Conservation (phyloP, 1,139 yeast species). For the Suhomyces kunorum region DNA sequence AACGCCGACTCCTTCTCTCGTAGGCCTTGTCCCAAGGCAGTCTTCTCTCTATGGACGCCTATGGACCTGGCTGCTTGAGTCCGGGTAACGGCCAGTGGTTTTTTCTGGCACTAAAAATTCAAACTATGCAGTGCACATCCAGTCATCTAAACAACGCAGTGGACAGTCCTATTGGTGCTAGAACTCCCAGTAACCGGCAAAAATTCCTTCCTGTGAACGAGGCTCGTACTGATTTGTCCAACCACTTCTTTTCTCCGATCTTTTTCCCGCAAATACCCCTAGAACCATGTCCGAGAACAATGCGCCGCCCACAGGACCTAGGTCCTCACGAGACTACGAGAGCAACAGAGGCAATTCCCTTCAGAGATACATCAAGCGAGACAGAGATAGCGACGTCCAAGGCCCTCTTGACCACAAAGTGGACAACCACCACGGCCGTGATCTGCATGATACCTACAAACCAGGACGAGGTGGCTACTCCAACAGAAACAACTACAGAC, state of each 20-base stretch:
- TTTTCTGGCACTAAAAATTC: conserved; percentile 1
- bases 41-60: not conserved
- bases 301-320: conserved; percentile 44
- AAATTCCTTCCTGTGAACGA: not conserved
- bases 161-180: not conserved
- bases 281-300: conserved; percentile 47
- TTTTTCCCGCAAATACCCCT: not conserved
- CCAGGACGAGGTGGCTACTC: conserved; percentile 13
- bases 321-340: conserved; percentile 27
- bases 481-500: conserved; percentile 16
- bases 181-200: not conserved
- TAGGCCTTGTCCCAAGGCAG: conserved; percentile 4
- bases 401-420: conserved; percentile 6
- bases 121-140: not conserved
- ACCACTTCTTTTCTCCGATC: not conserved
- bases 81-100: conserved; percentile 3
- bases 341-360: conserved; percentile 9
- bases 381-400: conserved; percentile 5
- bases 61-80: conserved; percentile 1
- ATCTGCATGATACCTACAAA: conserved; percentile 12
- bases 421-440: conserved; percentile 6
- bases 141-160: conserved; percentile 1
- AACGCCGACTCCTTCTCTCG: conserved; percentile 1
- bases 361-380: conserved; percentile 1
- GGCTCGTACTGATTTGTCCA: not conserved